These are phyloP conservation scores for Debaryomyces robertsiae DNA, from an alignment of 1,139 yeast species.

Conservation along the genomic window DNA sequence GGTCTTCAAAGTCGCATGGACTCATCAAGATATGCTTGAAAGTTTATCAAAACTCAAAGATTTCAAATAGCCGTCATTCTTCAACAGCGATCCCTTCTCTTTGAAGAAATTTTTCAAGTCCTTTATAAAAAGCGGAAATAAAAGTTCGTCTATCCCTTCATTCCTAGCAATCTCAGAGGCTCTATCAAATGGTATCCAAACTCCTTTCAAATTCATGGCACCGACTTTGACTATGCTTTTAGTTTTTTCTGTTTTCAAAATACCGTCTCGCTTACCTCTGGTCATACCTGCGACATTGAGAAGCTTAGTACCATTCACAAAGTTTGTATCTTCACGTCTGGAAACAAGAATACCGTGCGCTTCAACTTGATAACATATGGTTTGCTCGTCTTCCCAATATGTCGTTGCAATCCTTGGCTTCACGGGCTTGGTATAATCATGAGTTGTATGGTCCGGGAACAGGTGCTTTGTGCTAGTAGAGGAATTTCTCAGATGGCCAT, in stretches of 20 bases:
- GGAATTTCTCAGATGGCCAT: slow-evolving; percentile 19
- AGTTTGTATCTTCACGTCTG: slow-evolving; percentile 53
- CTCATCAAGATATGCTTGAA: not conserved
- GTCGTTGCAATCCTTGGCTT: slow-evolving; percentile 49
- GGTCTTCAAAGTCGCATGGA: too few species aligned
- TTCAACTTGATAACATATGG: slow-evolving; percentile 53
- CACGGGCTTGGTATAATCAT: slow-evolving; percentile 20
- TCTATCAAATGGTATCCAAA: slow-evolving; percentile 59
- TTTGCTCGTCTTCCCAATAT: slow-evolving; percentile 51
- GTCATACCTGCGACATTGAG: slow-evolving; percentile 94
- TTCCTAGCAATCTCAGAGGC: slow-evolving; percentile 55
- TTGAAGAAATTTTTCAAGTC: slow-evolving; percentile 41
- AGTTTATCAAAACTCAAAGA: not conserved
- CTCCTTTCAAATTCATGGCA: slow-evolving; percentile 56
- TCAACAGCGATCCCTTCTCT: slow-evolving; percentile 30
- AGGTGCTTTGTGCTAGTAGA: slow-evolving; percentile 18
- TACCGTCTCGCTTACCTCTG: slow-evolving; percentile 93
- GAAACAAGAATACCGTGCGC: slow-evolving; percentile 49
- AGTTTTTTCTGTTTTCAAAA: slow-evolving; percentile 53
- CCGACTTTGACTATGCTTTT: slow-evolving; percentile 54
- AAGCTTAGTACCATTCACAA: slow-evolving; percentile 60
- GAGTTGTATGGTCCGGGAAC: slow-evolving; percentile 1
- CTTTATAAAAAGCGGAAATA: slow-evolving; percentile 50
- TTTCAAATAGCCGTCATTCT: slow-evolving; percentile 18
- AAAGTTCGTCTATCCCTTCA: slow-evolving; percentile 41